Evolutionary conservation across 306 rosid genomes (phyloP), one percentile per base, ranked within the genome.

Genomic region (Rosa lucieae): DNA sequence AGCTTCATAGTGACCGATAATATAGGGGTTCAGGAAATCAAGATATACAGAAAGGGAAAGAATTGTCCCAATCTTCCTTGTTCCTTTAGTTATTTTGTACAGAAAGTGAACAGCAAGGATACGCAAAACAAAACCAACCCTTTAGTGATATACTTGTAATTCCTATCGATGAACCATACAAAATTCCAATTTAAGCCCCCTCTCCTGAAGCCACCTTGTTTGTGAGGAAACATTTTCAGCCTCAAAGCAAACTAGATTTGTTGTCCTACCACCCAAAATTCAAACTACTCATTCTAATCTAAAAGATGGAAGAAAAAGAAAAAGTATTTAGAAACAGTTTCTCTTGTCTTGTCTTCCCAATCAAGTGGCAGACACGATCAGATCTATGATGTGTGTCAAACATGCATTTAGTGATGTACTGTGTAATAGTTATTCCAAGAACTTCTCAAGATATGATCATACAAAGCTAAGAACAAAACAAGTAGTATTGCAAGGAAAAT

Each of bases 401-500:
- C 67, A 73, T 35, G 65, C 65, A 51, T 15, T 49, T 74, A 52
- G 18, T 55, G 17, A n/a, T 42, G 55, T 51, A 59, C 9, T 74
- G 55, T 21, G 29, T 35, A 74, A 56, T 49, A 32, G 29, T 32
- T 35, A 5, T 18, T 74, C 55, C 12, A 75, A 59, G 23, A 75
- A 14, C 1, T 26, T 43, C 42, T 15, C 39, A 29, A 7, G 49
- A 80, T 17, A 80, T 51, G 51, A 53, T 47, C 35, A 46, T 72
- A 55, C 51, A 63, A 62, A 71, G 58, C 70, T 52, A 79, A 51
- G 29, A 58, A 13, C 61, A 74, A 20, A 63, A 49, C 66, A 66
- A 53, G 72, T 84, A 71, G 81, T 68, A 43, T 61, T 63, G 75
- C 78, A 52, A 48, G 44, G 78, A 82, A 84, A 79, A 73, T 66